phyloP scores from a whole-genome alignment of 2,329 filamentous ascomycete genomes.

The Phialocephala sp. region DNA sequence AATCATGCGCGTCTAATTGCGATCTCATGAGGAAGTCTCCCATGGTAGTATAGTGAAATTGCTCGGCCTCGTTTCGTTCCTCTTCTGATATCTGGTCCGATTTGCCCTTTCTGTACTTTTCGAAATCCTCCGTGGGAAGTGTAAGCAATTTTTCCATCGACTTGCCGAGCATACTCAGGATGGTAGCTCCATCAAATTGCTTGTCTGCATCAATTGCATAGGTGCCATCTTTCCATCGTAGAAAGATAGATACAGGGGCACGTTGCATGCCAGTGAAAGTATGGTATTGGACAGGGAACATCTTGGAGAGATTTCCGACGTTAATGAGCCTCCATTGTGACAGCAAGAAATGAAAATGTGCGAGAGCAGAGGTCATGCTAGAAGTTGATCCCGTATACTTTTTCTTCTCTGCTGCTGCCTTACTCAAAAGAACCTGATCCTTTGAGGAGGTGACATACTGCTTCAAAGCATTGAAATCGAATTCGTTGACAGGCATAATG shows the following conservation, averaged over 20 bases:
- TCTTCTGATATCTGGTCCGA: constrained; percentile 73
- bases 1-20: constrained; percentile 89
- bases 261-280: constrained; percentile 76
- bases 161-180: constrained; percentile 90
- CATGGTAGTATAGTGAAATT: constrained; percentile 86
- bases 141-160: constrained; percentile 97
- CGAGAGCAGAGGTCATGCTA: constrained; percentile 87
- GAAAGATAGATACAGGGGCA: constrained; percentile 79
- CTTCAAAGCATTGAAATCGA: constrained; percentile 87
- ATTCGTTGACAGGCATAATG: constrained; percentile 92
- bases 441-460: constrained; percentile 91
- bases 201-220: constrained; percentile 98
- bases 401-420: constrained; percentile 69
- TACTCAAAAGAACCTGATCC: constrained; percentile 71
- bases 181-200: constrained; percentile 81
- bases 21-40: constrained; percentile 94
- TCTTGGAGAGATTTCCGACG: constrained; percentile 66
- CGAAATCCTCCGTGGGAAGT: constrained; percentile 79
- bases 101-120: constrained; percentile 76
- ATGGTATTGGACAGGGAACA: constrained; percentile 64
- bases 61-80: constrained; percentile 73
- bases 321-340: constrained; percentile 82
- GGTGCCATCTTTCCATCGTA: constrained; percentile 80
- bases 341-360: constrained; percentile 91
- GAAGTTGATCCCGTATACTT: constrained; percentile 96